Evolutionary conservation across 192 early-diverging fungal species (phyloP).

Genomic region (Phlyctochytrium bullatum): DNA sequence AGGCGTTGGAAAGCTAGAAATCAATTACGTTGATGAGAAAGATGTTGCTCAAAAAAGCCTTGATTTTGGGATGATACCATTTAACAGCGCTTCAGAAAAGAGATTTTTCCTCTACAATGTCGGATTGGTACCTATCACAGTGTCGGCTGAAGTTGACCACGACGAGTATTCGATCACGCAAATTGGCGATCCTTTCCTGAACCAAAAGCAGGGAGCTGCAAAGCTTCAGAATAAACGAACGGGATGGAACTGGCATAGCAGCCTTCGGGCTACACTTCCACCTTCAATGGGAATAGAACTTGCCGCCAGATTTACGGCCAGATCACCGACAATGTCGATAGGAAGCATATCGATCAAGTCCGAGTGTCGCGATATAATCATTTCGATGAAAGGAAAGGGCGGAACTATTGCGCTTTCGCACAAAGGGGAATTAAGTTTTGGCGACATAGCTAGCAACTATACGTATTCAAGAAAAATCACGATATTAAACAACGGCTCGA

Average conservation of each 20-base stretch:
- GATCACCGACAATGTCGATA: constrained; percentile 36
- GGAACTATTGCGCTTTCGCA: constrained; percentile 56
- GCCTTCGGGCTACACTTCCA: constrained; percentile 24
- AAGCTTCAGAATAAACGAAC: constrained; percentile 33
- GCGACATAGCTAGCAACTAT: constrained; percentile 59
- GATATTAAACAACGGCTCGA: constrained; percentile 55
- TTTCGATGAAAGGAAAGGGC: constrained; percentile 54
- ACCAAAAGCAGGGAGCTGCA: constrained; percentile 21
- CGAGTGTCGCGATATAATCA: constrained; percentile 39
- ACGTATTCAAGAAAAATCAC: constrained; percentile 50
- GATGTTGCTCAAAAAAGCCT: constrained; percentile 42
- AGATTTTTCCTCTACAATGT: constrained; percentile 54
- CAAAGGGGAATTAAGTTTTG: constrained; percentile 58
- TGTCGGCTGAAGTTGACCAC: constrained; percentile 41
- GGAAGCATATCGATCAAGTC: constrained; percentile 50
- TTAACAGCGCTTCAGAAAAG: constrained; percentile 55
- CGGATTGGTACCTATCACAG: constrained; percentile 54
- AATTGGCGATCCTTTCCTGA: constrained; percentile 45
- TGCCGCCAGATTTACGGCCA: constrained; percentile 44
- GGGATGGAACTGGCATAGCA: constrained; percentile 45
- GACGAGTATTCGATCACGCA: constrained; percentile 46
- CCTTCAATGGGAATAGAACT: constrained; percentile 48
- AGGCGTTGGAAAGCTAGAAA: constrained; percentile 55
- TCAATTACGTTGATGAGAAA: constrained; percentile 47
- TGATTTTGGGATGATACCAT: constrained; percentile 66